A percentile compares a stretch with the other conserved stretches of the same genome.
These are phyloP conservation scores for Lepidium africanum DNA, from an alignment of 345 rosid genomes.

Conservation along the genomic window DNA sequence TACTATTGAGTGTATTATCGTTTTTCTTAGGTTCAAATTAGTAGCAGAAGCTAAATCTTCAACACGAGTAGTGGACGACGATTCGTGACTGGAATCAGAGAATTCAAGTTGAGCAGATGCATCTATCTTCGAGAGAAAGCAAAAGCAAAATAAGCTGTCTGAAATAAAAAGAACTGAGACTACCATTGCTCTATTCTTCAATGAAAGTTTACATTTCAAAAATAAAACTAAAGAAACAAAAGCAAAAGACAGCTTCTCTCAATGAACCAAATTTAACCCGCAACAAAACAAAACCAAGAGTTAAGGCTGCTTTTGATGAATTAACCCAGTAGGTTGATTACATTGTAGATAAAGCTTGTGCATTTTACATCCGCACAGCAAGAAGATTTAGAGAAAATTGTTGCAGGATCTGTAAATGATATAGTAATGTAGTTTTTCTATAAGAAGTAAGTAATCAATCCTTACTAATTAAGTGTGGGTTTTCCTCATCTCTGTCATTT, in stretches of 20 bases:
- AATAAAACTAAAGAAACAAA: background rate
- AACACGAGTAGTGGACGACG: too few species aligned
- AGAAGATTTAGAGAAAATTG: background rate
- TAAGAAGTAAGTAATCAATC: background rate
- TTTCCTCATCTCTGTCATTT: slow-evolving; percentile 22
- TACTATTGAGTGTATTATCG: too few species aligned
- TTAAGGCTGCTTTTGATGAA: background rate
- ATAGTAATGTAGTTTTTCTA: background rate
- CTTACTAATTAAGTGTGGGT: background rate
- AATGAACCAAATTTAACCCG: background rate
- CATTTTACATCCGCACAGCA: background rate
- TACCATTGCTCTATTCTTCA: background rate
- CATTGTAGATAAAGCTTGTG: background rate
- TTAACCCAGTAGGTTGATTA: background rate
- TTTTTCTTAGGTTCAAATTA: too few species aligned
- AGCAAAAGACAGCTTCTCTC: background rate
- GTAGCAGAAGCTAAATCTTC: too few species aligned
- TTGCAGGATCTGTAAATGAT: background rate
- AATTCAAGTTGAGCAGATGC: too few species aligned
- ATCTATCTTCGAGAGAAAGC: too few species aligned
- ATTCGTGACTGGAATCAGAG: too few species aligned
- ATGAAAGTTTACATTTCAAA: background rate
- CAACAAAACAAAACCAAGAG: background rate
- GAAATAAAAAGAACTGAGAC: background rate
- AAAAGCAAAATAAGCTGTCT: background rate